Base-by-base conservation (phyloP, 352 stramenopile genomes). In the Globisporangium ultimum region DNA sequence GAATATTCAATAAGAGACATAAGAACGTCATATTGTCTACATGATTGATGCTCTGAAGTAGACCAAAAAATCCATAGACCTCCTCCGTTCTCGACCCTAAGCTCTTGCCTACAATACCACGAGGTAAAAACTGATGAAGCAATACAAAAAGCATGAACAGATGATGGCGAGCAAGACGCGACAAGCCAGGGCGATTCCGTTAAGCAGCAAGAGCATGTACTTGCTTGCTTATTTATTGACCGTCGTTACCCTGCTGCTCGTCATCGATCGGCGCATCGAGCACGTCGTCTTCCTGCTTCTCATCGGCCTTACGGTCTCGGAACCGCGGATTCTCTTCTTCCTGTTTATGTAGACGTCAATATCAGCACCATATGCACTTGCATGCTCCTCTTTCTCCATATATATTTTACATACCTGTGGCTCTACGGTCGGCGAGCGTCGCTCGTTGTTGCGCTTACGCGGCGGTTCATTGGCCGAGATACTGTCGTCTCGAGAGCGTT, bases 261-360 rank as follows among this genome's bases (percentile, higher is more conserved):
- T 36, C 56, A 12, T 62, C 47, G 17, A 56, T 21, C 18, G 47
- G 38, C 24, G 42, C 61, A n/a, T n/a, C n/a, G n/a, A n/a, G n/a
- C n/a, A n/a, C n/a, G 24, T 80, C 56, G 28, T 64, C 61, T 18
- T 82, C 71, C 15, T 69, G 28, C 28, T 36, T 2, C 28, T 36
- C 28, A 36, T 36, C 28, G 8, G 28, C 32, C 36, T 85, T 72
- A 18, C 78, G 78, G 60, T 83, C 67, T 48, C 74, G 78, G 72
- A 88, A 88, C 5, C 78, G 76, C 38, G 75, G 78, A 66, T 88
- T 88, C 59, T 80, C 67, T 54, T 86, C 76, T 54, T 84, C 58
- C 54, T 71, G 52, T 20, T 13, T 53, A n/a, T n/a, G n/a, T n/a
- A n/a, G n/a, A 43, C 17, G 59, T 15, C 3, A 8, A 21, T 32